Percentiles rank a stretch among this genome's conserved stretches.
phyloP scores from a whole-genome alignment of 345 rosid species.

The Gossypium ekmanianum region DNA sequence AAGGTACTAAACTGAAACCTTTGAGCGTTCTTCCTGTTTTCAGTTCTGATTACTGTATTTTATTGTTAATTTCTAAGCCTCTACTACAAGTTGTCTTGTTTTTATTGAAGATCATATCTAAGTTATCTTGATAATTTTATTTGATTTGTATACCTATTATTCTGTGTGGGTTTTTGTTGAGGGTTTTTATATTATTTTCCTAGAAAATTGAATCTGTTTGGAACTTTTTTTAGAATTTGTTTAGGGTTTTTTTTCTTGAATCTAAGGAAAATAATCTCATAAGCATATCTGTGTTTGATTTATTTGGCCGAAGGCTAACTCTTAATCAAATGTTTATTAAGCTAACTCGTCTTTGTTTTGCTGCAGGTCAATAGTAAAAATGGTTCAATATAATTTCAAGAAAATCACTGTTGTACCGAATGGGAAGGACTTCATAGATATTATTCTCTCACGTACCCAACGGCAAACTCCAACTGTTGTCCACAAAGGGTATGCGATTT shows the following conservation, averaged over 20 bases:
- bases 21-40: background rate
- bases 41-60: background rate
- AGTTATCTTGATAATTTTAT: background rate
- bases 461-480: slow-evolving; percentile 85
- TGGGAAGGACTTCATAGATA: slow-evolving; percentile 70
- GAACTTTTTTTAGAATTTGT: background rate
- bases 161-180: background rate
- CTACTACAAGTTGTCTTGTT: background rate
- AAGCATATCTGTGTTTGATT: background rate
- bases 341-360: background rate
- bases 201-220: background rate
- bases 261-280: background rate
- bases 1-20: background rate
- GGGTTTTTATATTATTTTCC: background rate
- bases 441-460: slow-evolving; percentile 63
- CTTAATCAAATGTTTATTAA: background rate
- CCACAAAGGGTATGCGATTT: slow-evolving; percentile 59
- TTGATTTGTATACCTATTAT: background rate
- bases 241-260: background rate
- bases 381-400: slow-evolving; percentile 67
- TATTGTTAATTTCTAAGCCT: background rate
- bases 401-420: slow-evolving; percentile 66
- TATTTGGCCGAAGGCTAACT: background rate
- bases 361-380: slow-evolving; percentile 12
- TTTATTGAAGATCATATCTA: background rate